A percentile compares a stretch with the other conserved stretches of the same genome.
These are phyloP conservation scores for Metschnikowia gelsemii DNA, from an alignment of 805 yeast genomes.

Conservation along the genomic window DNA sequence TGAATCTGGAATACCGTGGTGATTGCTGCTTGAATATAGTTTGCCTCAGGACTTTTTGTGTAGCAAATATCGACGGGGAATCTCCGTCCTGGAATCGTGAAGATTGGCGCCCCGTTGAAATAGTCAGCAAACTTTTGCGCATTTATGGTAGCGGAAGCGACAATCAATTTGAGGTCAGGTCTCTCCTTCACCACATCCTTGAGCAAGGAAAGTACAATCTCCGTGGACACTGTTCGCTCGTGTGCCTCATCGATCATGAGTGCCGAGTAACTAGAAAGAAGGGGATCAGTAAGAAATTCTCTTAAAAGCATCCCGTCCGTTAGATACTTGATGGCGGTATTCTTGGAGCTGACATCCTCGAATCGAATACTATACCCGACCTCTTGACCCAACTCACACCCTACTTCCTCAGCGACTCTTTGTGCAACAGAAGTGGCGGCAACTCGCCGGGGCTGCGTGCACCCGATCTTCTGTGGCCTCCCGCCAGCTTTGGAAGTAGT, in stretches of 20 bases:
- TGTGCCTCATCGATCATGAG: slow-evolving; percentile 97
- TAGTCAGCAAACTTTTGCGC: slow-evolving; percentile 82
- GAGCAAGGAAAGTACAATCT: slow-evolving; percentile 71
- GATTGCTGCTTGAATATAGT: slow-evolving; percentile 85
- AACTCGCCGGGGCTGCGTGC: slow-evolving; percentile 94
- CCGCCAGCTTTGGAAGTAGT: slow-evolving; percentile 41
- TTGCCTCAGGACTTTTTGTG: slow-evolving; percentile 84
- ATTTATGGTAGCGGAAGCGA: slow-evolving; percentile 94
- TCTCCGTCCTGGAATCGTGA: slow-evolving; percentile 89
- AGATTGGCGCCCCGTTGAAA: slow-evolving; percentile 81
- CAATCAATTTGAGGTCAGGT: slow-evolving; percentile 68
- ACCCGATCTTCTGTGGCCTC: slow-evolving; percentile 54
- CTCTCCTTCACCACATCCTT: slow-evolving; percentile 66
- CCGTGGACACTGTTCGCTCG: slow-evolving; percentile 93
- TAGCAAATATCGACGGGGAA: slow-evolving; percentile 86
- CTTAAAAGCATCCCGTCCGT: slow-evolving; percentile 94
- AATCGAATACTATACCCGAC: slow-evolving; percentile 91
- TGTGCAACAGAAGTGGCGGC: slow-evolving; percentile 91
- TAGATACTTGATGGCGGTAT: slow-evolving; percentile 80
- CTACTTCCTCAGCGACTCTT: slow-evolving; percentile 89
- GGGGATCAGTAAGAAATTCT: slow-evolving; percentile 79
- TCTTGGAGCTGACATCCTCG: slow-evolving; percentile 68
- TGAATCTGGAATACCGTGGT: slow-evolving; percentile 89
- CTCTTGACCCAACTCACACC: slow-evolving; percentile 71
- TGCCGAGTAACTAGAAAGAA: slow-evolving; percentile 65